Conservation (phyloP, 2,329 filamentous ascomycete species). For the Arthrobotrys sphaeroides region DNA sequence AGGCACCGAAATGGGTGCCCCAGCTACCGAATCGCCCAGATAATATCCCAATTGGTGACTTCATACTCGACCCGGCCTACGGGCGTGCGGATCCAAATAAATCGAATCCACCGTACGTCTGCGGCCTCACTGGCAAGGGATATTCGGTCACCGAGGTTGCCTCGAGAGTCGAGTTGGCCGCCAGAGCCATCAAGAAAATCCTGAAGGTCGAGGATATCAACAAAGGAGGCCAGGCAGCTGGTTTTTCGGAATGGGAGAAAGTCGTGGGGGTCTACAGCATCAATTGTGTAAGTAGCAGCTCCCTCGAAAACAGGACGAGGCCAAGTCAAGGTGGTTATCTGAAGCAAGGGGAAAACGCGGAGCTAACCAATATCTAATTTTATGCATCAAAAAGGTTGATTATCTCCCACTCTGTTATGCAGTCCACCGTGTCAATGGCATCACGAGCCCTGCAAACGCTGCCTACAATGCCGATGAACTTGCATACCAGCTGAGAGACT, state of each 20-base stretch:
- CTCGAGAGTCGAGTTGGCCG: slow-evolving; percentile 72
- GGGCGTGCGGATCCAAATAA: slow-evolving; percentile 72
- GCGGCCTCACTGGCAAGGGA: slow-evolving; percentile 75
- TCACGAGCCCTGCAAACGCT: slow-evolving; percentile 78
- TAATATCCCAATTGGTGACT: slow-evolving; percentile 76
- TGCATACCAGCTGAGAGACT: slow-evolving; percentile 75
- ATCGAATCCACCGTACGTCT: slow-evolving; percentile 77
- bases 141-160: slow-evolving; percentile 72
- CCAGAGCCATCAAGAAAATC: slow-evolving; percentile 74
- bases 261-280: slow-evolving; percentile 79
- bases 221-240: slow-evolving; percentile 64
- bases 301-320: not conserved
- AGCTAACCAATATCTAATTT: not conserved
- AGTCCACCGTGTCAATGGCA: slow-evolving; percentile 76
- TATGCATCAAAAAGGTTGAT: slow-evolving; percentile 1
- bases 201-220: slow-evolving; percentile 74
- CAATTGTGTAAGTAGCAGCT: slow-evolving; percentile 71
- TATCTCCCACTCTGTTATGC: slow-evolving; percentile 61
- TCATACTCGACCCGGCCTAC: slow-evolving; percentile 77
- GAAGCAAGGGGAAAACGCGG: not conserved
- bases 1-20: slow-evolving; percentile 61
- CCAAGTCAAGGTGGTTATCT: not conserved
- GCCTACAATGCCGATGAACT: slow-evolving; percentile 76
- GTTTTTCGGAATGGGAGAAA: slow-evolving; percentile 76
- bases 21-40: slow-evolving; percentile 72